Conservation (phyloP, 1,284 basidiomycete genomes). For the Apiotrichum siamense region DNA sequence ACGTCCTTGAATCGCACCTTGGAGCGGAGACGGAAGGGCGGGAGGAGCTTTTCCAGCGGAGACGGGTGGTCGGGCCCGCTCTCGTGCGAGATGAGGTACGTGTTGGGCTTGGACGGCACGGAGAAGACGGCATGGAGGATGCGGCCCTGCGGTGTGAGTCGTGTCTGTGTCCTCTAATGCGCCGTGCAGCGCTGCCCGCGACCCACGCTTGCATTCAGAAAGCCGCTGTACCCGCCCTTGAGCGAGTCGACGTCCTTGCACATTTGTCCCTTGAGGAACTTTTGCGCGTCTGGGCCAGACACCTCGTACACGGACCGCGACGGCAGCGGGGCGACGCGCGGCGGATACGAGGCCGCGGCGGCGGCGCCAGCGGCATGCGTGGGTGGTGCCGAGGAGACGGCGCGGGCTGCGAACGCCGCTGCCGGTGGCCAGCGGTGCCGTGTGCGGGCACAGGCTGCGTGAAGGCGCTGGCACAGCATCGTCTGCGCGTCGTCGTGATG, state of each 20-base stretch:
- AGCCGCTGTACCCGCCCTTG: conserved; percentile 64
- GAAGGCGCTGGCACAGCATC: too few species aligned
- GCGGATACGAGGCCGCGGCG: background rate
- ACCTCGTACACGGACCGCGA: conserved; percentile 66
- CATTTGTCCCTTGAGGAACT: conserved; percentile 84
- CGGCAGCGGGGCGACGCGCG: conserved; percentile 53
- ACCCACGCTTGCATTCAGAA: conserved; percentile 79
- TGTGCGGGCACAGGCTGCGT: too few species aligned
- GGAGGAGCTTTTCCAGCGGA: conserved; percentile 42
- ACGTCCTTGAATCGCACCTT: conserved; percentile 80
- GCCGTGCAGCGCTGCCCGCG: too few species aligned
- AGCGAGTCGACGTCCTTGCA: conserved; percentile 55
- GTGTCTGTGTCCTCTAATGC: too few species aligned
- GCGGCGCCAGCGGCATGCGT: background rate
- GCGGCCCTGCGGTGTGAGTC: conserved; percentile 71
- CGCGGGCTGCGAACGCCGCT: too few species aligned
- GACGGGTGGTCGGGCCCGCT: conserved; percentile 70
- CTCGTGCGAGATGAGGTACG: conserved; percentile 50
- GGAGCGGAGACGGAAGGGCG: conserved; percentile 76
- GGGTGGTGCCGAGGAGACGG: background rate
- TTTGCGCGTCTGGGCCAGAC: conserved; percentile 71
- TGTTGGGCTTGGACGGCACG: conserved; percentile 51
- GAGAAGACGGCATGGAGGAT: conserved; percentile 84
- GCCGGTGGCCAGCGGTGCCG: too few species aligned
- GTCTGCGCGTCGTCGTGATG: too few species aligned